Evolutionary conservation across 2,329 filamentous ascomycete species (phyloP), one percentile per base, ranked within the genome.

Genomic region (Mycosphaerella arachidis): DNA sequence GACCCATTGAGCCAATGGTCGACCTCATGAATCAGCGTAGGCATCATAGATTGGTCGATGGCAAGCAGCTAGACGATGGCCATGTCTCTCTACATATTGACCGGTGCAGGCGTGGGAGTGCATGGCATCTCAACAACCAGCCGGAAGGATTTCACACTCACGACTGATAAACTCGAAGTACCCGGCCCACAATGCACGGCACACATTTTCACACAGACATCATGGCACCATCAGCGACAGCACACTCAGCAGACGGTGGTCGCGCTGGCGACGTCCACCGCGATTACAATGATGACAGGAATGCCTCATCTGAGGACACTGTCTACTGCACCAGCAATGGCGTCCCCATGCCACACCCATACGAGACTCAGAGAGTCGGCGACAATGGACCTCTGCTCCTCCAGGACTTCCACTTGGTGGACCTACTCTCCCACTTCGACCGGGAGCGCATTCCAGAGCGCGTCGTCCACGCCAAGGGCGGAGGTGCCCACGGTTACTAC

Each of bases 381-480:
- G 81, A 84, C 66, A 84, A 82, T 48, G 84, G 84, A 0, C 83
- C 84, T 31, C 76, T 86, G 0, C 78, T 86, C 1, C 73, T 85
- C 65, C 77, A 84, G 56, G 79, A 81, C 63, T 78, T 78, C 71
- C 79, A 81, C 66, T 69, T 81, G 51, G 72, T 81, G 63, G 79
- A 81, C 56, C 71, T 80, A 20, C 72, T 81, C 40, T 79, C 78
- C 13, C 79, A 81, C 63, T 81, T 81, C 68, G 78, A 81, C 66
- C 76, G 79, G 30, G 78, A 81, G 67, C 73, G 79, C 16, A 81
- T 81, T 48, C 78, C 78, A 2, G 78, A 81, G 73, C 77, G 79
- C 64, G 79, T 81, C 12, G 79, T 81, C 12, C 78, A 81, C 66
- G 78, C 79, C 29, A 81, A 80, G 68, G 79, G 79, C 58, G 74